Conservation (phyloP, 805 yeast genomes). For the Kuraishia capsulata region DNA sequence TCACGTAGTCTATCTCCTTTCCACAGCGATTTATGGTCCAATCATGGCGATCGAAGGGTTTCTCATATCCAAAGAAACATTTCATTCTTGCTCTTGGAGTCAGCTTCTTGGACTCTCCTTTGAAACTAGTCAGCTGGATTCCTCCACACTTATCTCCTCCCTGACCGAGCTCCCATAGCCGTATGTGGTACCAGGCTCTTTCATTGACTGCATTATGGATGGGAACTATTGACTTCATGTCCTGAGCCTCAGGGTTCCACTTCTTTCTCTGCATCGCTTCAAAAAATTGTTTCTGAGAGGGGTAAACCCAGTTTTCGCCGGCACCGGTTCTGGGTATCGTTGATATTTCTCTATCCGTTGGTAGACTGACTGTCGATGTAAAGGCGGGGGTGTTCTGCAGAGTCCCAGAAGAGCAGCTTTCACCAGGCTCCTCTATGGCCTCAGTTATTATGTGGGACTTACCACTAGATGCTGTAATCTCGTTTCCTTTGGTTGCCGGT, state of each 20-base stretch:
- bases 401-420: conserved; percentile 35
- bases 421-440: conserved; percentile 5
- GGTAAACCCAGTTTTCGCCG: conserved; percentile 80
- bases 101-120: conserved; percentile 77
- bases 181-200: conserved; percentile 79
- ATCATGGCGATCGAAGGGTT: conserved; percentile 95
- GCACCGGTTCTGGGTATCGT: conserved; percentile 76
- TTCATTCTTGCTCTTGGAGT: conserved; percentile 84
- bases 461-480: conserved; percentile 19
- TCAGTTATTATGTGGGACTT: conserved; percentile 38
- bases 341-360: conserved; percentile 68
- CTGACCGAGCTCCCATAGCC: conserved; percentile 66
- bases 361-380: conserved; percentile 32
- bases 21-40: conserved; percentile 91
- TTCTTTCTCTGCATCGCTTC: conserved; percentile 90
- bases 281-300: conserved; percentile 89
- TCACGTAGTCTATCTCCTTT: conserved; percentile 73
- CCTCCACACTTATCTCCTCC: conserved; percentile 72
- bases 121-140: conserved; percentile 71
- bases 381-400: conserved; percentile 23
- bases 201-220: conserved; percentile 93
- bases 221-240: conserved; percentile 88
- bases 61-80: conserved; percentile 53
- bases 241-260: conserved; percentile 73
- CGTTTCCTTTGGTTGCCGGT: conserved; percentile 1